A percentile compares a stretch with the other conserved stretches of the same genome.
phyloP scores from a whole-genome alignment of 1,284 basidiomycete genomes.

The Irpex sp. region DNA sequence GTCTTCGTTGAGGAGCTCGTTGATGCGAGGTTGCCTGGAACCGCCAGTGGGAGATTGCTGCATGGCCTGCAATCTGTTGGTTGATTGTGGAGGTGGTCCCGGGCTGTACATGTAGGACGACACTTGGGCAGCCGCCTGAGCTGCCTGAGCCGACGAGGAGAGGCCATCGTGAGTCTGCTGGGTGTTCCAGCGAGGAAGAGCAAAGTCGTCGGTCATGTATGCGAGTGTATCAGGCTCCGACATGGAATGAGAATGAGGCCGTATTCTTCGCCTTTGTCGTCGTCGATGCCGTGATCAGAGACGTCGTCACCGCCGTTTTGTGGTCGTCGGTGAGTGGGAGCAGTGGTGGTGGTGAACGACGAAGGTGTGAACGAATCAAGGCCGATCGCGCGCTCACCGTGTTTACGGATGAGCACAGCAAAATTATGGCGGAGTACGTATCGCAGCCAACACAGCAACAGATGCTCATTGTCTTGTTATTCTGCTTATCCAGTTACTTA shows the following conservation, averaged over 20 bases:
- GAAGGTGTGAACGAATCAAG: slow-evolving; percentile 14
- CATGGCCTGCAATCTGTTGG: slow-evolving; percentile 24
- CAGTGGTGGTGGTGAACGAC: slow-evolving; percentile 13
- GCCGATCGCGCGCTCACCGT: slow-evolving; percentile 22
- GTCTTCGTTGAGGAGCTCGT: slow-evolving; percentile 64
- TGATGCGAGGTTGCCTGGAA: slow-evolving; percentile 56
- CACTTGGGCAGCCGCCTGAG: slow-evolving; percentile 50
- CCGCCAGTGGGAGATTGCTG: slow-evolving; percentile 32
- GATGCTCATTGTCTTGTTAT: too few relatives aligned
- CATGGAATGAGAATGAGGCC: slow-evolving; percentile 29
- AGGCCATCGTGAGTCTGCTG: slow-evolving; percentile 57
- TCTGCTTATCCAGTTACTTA: too few relatives aligned
- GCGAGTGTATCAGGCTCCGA: slow-evolving; percentile 48
- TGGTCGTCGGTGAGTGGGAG: slow-evolving; percentile 6
- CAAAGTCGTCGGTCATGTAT: slow-evolving; percentile 59
- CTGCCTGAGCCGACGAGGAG: slow-evolving; percentile 57
- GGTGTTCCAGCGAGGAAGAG: slow-evolving; percentile 80
- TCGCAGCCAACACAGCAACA: too few relatives aligned
- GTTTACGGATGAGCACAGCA: slow-evolving; percentile 5
- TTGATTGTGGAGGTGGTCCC: slow-evolving; percentile 35
- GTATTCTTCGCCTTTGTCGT: slow-evolving; percentile 12
- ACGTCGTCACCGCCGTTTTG: not conserved
- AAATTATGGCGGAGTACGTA: not conserved
- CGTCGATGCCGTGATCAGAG: slow-evolving; percentile 6
- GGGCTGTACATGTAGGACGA: slow-evolving; percentile 39